phyloP scores from a whole-genome alignment of 2,329 filamentous ascomycete genomes.

The Zymoseptoria crescenta region DNA sequence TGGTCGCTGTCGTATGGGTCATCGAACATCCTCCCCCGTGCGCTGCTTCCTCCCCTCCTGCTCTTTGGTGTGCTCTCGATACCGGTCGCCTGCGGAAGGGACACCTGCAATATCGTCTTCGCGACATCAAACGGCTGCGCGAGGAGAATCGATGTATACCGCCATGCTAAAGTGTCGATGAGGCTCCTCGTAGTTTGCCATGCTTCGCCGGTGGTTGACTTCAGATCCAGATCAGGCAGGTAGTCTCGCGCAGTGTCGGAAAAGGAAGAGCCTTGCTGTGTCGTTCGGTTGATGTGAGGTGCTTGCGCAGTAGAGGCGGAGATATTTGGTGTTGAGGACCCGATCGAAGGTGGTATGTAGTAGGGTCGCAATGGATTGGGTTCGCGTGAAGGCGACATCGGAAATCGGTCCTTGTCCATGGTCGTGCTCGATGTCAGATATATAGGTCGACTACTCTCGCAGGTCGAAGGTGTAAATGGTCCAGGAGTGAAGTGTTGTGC shows the following conservation, averaged over 20 bases:
- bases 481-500: neutral
- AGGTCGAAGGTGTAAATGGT: neutral
- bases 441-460: neutral
- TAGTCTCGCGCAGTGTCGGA: slow-evolving; percentile 68
- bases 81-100: slow-evolving; percentile 37
- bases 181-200: slow-evolving; percentile 54
- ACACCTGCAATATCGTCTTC: slow-evolving; percentile 83
- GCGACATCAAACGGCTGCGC: slow-evolving; percentile 96
- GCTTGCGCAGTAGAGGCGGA: slow-evolving; percentile 10
- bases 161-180: slow-evolving; percentile 79
- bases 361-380: slow-evolving; percentile 62
- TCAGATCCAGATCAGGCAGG: slow-evolving; percentile 69
- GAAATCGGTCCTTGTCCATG: slow-evolving; percentile 18
- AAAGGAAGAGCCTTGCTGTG: slow-evolving; percentile 34
- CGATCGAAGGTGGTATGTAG: slow-evolving; percentile 61
- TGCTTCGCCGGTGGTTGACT: slow-evolving; percentile 26
- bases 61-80: slow-evolving; percentile 26
- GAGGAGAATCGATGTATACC: slow-evolving; percentile 81
- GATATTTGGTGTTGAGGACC: slow-evolving; percentile 34
- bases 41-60: slow-evolving; percentile 12
- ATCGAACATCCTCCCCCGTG: slow-evolving; percentile 16
- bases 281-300: slow-evolving; percentile 1
- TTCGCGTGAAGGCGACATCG: slow-evolving; percentile 40
- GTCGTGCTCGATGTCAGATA: neutral
- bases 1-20: slow-evolving; percentile 14